Evolutionary conservation across 2,329 filamentous ascomycete species (phyloP).

Genomic region (Colletotrichum sojae): DNA sequence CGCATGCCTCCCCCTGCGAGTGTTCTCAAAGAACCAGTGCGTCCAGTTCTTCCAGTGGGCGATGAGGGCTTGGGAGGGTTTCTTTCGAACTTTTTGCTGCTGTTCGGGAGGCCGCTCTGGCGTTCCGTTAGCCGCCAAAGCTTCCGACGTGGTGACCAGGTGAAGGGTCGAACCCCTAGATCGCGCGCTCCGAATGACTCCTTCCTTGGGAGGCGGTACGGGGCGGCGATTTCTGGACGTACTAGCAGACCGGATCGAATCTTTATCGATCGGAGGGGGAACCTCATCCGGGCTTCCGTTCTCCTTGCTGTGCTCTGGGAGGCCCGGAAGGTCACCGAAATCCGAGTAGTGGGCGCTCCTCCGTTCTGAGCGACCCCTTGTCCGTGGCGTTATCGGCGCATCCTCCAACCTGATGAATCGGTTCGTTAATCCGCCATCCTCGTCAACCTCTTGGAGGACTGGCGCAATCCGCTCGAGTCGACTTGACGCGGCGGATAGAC

Average conservation of each 20-base stretch:
- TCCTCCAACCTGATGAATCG: conserved; percentile 60
- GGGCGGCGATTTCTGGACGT: conserved; percentile 83
- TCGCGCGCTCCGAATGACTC: conserved; percentile 75
- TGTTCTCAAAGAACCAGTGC: conserved; percentile 74
- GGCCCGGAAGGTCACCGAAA: conserved; percentile 80
- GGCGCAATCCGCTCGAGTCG: conserved; percentile 86
- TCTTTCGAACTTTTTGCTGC: conserved; percentile 66
- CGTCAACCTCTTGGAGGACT: conserved; percentile 82
- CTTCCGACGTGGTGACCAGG: conserved; percentile 78
- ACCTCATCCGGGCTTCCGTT: conserved; percentile 64
- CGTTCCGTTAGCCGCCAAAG: conserved; percentile 54
- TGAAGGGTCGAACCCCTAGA: conserved; percentile 89
- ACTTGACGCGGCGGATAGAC: conserved; percentile 91
- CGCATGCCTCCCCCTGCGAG: conserved; percentile 63
- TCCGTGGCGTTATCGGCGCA: conserved; percentile 67
- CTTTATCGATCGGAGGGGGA: conserved; percentile 84
- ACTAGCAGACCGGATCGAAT: conserved; percentile 80
- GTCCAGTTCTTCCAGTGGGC: conserved; percentile 76
- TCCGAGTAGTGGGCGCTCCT: conserved; percentile 78
- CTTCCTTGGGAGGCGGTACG: conserved; percentile 89
- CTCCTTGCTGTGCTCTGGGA: conserved; percentile 73
- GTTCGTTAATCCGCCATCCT: conserved; percentile 74
- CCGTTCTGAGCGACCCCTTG: conserved; percentile 83
- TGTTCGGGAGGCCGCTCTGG: conserved; percentile 48
- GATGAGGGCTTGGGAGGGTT: conserved; percentile 71